phyloP scores from a whole-genome alignment of 495 filamentous ascomycete genomes.

The Apiosordaria backusii region DNA sequence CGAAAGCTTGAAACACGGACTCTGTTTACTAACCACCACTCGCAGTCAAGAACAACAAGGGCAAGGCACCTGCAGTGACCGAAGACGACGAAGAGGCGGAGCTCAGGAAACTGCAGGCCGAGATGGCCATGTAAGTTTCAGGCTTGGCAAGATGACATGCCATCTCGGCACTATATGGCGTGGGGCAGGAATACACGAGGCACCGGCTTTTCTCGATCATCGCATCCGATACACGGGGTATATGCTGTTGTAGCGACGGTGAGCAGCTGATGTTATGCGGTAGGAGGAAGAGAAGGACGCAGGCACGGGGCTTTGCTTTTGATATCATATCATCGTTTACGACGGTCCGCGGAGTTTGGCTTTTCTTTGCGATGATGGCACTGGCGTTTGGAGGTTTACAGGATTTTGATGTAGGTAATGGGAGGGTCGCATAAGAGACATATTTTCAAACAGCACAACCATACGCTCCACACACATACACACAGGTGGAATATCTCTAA shows the following conservation, averaged over 20 bases:
- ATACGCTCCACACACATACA: not conserved
- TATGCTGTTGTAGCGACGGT: too few species aligned
- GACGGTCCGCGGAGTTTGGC: conserved; percentile 14
- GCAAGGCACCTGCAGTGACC: conserved; percentile 55
- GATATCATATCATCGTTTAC: conserved; percentile 15
- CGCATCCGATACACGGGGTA: not conserved
- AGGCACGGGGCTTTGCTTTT: not conserved
- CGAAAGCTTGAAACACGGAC: not conserved
- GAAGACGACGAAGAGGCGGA: conserved; percentile 97
- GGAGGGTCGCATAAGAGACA: conserved; percentile 7
- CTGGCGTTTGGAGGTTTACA: conserved; percentile 26
- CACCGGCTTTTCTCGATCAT: not conserved
- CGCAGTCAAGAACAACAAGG: conserved; percentile 62
- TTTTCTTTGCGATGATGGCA: conserved; percentile 16
- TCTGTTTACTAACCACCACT: conserved; percentile 25
- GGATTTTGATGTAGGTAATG: conserved; percentile 20
- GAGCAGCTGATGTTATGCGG: not conserved
- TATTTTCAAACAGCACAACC: not conserved
- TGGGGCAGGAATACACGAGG: conserved; percentile 6
- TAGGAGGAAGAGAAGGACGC: not conserved
- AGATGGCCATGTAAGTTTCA: conserved; percentile 84
- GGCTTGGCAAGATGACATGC: not conserved
- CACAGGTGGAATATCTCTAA: not conserved
- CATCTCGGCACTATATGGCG: conserved; percentile 3
- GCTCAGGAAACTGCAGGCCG: conserved; percentile 86